These are phyloP conservation scores for Fomitopsis betulina DNA, from an alignment of 1,284 basidiomycete genomes.

Conservation along the genomic window DNA sequence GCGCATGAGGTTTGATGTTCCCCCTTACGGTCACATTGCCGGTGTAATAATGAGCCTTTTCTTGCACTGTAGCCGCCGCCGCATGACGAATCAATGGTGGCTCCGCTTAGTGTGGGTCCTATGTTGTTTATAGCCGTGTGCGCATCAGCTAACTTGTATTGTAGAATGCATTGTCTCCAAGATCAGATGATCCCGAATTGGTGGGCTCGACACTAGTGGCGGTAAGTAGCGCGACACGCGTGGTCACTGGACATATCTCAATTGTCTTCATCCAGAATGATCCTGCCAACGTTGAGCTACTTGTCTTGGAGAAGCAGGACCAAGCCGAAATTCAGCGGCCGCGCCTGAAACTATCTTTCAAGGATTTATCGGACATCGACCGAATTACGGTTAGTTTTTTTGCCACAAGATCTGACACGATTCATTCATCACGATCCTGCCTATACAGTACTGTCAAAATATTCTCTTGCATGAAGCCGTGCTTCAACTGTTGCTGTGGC, in stretches of 20 bases:
- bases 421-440: background rate
- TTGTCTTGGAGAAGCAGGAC: background rate
- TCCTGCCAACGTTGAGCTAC: background rate
- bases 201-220: background rate
- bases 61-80: background rate
- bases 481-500: conserved; percentile 67
- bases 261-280: background rate
- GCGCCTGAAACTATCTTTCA: conserved; percentile 34
- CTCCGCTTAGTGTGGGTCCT: background rate
- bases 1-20: background rate
- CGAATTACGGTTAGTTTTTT: conserved; percentile 45
- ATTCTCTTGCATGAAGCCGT: conserved; percentile 66
- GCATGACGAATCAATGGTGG: background rate
- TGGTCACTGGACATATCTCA: background rate
- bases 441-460: conserved; percentile 59
- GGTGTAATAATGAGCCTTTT: background rate
- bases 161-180: background rate
- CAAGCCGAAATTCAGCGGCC: background rate
- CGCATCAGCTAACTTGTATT: background rate
- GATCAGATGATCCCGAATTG: background rate
- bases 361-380: conserved; percentile 46
- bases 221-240: background rate
- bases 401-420: background rate
- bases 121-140: background rate
- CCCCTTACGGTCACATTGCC: background rate